Conservation (phyloP, 306 rosid genomes). For the Citrullus colocynthis region DNA sequence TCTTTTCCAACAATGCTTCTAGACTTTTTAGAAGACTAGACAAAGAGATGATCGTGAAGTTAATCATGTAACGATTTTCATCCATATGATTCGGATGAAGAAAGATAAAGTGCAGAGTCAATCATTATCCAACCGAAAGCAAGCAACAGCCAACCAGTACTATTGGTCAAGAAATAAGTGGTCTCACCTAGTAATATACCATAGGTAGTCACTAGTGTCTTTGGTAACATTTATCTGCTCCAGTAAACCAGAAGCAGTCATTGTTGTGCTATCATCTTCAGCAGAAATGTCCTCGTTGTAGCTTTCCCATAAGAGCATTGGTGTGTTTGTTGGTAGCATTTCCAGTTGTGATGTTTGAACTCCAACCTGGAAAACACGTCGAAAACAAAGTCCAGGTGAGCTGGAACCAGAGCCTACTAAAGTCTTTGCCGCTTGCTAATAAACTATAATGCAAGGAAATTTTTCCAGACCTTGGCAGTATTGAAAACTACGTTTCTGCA, state of each 20-base stretch:
- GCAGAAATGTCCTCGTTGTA: slow-evolving; percentile 68
- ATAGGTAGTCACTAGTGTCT: slow-evolving; percentile 85
- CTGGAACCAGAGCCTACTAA: neutral
- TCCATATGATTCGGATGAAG: too few relatives aligned
- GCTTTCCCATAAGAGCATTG: slow-evolving; percentile 74
- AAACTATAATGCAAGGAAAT: neutral
- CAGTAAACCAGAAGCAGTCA: slow-evolving; percentile 74
- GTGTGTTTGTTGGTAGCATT: slow-evolving; percentile 72
- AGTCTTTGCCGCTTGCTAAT: neutral
- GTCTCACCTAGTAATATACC: slow-evolving; percentile 88
- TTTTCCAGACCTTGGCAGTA: slow-evolving; percentile 67
- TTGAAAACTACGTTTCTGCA: slow-evolving; percentile 84
- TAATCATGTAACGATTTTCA: neutral
- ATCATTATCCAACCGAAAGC: neutral
- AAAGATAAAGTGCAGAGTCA: too few relatives aligned
- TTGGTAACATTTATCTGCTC: slow-evolving; percentile 93
- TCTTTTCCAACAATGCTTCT: neutral
- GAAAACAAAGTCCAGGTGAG: neutral
- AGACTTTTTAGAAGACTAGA: neutral
- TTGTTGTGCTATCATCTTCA: slow-evolving; percentile 51
- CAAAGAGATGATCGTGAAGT: too few relatives aligned
- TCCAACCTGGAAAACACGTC: slow-evolving; percentile 51
- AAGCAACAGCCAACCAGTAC: neutral
- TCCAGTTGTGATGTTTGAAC: slow-evolving; percentile 94
- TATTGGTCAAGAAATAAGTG: neutral